Percentiles rank a stretch among this genome's conserved stretches.
phyloP scores from a whole-genome alignment of 2,329 filamentous ascomycete species.

The Aspergillus sp. region DNA sequence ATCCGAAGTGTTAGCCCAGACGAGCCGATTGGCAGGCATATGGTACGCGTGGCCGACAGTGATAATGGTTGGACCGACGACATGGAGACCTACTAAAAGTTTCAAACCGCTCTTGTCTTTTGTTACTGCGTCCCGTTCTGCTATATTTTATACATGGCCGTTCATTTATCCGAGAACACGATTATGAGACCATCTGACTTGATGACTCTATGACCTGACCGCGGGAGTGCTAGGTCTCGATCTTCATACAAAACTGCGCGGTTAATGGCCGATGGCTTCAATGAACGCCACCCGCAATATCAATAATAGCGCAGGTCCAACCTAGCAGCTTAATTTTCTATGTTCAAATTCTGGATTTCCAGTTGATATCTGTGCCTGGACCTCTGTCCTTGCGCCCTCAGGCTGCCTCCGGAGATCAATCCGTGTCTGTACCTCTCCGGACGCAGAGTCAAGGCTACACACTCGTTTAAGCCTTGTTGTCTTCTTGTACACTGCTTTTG shows the following conservation, averaged over 20 bases:
- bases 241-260: not conserved
- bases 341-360: constrained; percentile 33
- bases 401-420: not conserved
- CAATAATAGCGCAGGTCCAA: constrained; percentile 3
- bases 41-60: constrained; percentile 50
- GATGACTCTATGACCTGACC: constrained; percentile 30
- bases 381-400: not conserved
- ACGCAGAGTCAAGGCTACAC: not conserved
- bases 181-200: constrained; percentile 21
- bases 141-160: constrained; percentile 11
- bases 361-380: constrained; percentile 23
- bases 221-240: constrained; percentile 14
- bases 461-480: constrained; percentile 8
- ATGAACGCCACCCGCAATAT: constrained; percentile 5
- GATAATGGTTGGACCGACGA: constrained; percentile 57
- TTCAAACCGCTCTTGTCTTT: not conserved
- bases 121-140: constrained; percentile 5
- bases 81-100: constrained; percentile 40
- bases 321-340: constrained; percentile 19
- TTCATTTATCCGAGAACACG: constrained; percentile 20
- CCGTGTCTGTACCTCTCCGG: not conserved
- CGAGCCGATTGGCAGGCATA: constrained; percentile 40
- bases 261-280: constrained; percentile 11
- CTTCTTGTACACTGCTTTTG: constrained; percentile 25
- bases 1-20: constrained; percentile 49